Evolutionary conservation across 306 rosid genomes (phyloP), one percentile per base, ranked within the genome.

Genomic region (Inga laurina): DNA sequence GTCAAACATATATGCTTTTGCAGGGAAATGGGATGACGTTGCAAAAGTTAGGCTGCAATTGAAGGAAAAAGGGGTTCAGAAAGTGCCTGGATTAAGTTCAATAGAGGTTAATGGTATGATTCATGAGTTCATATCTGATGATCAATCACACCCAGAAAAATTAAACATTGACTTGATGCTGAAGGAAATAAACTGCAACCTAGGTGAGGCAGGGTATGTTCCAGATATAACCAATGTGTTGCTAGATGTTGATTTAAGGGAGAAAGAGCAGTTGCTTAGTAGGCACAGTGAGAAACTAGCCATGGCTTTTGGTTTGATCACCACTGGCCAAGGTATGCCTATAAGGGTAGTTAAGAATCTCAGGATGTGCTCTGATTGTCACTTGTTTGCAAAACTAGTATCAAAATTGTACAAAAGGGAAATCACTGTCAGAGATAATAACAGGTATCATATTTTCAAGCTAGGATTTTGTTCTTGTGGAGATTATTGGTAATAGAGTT

Each of bases 231-330:
- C 82, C 82, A 92, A 92, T 82, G 94, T 94, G 39, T 81, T 92
- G 82, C 85, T 94, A 48, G 93, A 94, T 64, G 93, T 94, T 56
- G 92, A 91, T 76, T 93, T 85, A 69, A 84, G 71, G 62, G 94
- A 90, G 86, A 93, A 93, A 64, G 87, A 87, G 83, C 84, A 87
- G 76, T 78, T 93, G 75, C 97, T 94, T 74, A 81, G 88, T 81
- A 85, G 86, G 35, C 97, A 94, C 35, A 89, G 98, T 59, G 97
- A 93, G 89, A 94, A 94, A 80, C 83, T 89, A 64, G 97, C 97
- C 83, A 86, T 93, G 77, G 91, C 98, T 77, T 91, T 87, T 69
- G 97, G 97, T 51, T 88, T 93, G 19, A 89, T 93, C 39, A 80
- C 86, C 57, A 91, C 92, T 64, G 79, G 69, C 34, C 83, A 52